These are phyloP conservation scores for Pseudohalonectria lignicola DNA, from an alignment of 2,329 filamentous ascomycete species.

Conservation along the genomic window DNA sequence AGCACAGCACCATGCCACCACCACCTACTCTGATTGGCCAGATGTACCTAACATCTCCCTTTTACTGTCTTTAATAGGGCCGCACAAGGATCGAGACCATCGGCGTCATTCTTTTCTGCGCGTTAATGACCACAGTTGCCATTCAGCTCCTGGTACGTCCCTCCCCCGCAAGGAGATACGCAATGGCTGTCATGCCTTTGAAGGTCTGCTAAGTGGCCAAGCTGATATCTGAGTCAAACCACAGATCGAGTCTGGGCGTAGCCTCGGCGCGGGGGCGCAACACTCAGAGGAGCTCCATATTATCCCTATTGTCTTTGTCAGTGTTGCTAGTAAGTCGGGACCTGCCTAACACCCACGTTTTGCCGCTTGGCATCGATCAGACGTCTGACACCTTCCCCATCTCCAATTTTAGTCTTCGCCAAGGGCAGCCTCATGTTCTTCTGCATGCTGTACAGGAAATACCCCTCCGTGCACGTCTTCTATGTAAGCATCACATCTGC, in stretches of 20 bases:
- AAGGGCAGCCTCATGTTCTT: conserved; percentile 42
- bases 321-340: conserved; percentile 34
- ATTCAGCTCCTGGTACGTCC: conserved; percentile 46
- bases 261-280: conserved; percentile 30
- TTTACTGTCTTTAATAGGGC: conserved; percentile 24
- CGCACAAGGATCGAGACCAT: conserved; percentile 53
- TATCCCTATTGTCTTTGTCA: conserved; percentile 43
- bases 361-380: not conserved
- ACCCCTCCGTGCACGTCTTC: conserved; percentile 44
- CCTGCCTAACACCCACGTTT: not conserved
- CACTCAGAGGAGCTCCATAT: conserved; percentile 34
- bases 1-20: conserved; percentile 1
- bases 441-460: conserved; percentile 39
- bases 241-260: conserved; percentile 44
- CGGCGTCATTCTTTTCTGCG: conserved; percentile 55
- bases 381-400: conserved; percentile 6
- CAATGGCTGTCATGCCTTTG: too few species aligned
- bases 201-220: too few species aligned
- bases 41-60: too few species aligned
- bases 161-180: too few species aligned
- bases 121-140: conserved; percentile 55
- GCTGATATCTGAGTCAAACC: too few species aligned
- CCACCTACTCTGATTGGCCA: too few species aligned
- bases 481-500: conserved; percentile 30
- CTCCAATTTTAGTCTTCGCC: conserved; percentile 28